Evolutionary conservation across 352 stramenopile genomes (phyloP), one percentile per base, ranked within the genome.

Genomic region (Pythium graminicola): DNA sequence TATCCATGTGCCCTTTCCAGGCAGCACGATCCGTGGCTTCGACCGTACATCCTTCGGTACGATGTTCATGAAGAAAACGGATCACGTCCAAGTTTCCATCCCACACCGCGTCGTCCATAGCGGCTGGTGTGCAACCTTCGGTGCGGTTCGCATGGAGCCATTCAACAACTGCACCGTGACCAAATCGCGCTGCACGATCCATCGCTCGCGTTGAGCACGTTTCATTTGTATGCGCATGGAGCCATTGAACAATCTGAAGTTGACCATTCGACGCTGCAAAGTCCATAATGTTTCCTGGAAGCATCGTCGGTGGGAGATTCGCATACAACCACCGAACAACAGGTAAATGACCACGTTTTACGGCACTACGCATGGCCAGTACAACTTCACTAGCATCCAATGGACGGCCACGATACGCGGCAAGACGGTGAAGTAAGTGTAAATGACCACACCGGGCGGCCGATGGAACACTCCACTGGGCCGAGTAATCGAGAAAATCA

Each of bases 221-320:
- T 62, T 91, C 82, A 22, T 67, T 48, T 2, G 78, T 76, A 51
- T 87, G 69, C 23, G 65, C 51, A 41, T 89, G 73, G 16, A 93
- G 70, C 78, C 78, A 91, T 36, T 83, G 76, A 16, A 93, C 64
- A 24, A 89, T 70, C 29, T 67, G 50, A 8, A 93, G 63, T 54
- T 89, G 80, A 0, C 82, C 82, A 20, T 72, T 70, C 26, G 79
- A 65, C 48, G 82, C 82, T 0, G 82, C 80, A 52, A 80, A 89
- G 64, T 93, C 79, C 77, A 93, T 88, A n/a, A 86, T 69, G 55
- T 71, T 75, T 26, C 72, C 72, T 1, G 76, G 84, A 16, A 82
- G 70, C 10, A 70, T 65, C 51, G 70, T 73, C 24, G 73, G 58
- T 5, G 76, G 73, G 1, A 73, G 64, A 46, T 89, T 83, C 0